Evolutionary conservation across 179 eudicot species (phyloP).

Genomic region (Silene noctiflora): DNA sequence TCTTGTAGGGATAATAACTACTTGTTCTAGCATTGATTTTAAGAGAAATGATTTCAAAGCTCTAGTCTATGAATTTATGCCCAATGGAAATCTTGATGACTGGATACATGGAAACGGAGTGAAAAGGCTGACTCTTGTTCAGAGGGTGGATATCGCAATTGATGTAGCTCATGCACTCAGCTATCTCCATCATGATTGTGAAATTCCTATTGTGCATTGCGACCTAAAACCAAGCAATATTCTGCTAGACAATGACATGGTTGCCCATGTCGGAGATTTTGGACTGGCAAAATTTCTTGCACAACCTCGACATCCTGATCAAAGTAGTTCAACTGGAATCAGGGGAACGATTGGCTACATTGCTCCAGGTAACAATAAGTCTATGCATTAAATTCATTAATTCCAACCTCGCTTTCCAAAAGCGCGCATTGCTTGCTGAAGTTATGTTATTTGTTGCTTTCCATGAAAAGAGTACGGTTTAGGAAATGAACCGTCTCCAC

Average conservation of each 20-base stretch:
- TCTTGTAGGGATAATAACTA: background rate
- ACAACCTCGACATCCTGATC: background rate
- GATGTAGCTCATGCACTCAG: background rate
- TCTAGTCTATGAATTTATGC: no score
- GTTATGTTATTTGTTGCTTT: background rate
- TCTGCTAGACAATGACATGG: slow-evolving; percentile 11
- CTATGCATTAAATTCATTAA: no score
- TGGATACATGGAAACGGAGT: background rate
- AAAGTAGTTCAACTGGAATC: slow-evolving; percentile 2
- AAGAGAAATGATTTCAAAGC: slow-evolving; percentile 5
- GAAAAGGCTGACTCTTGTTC: background rate
- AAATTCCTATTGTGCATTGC: slow-evolving; percentile 1
- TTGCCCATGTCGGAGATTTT: slow-evolving; percentile 13
- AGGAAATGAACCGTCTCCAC: slow-evolving; percentile 14
- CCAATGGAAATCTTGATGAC: slow-evolving; percentile 6
- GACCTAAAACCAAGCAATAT: slow-evolving; percentile 15
- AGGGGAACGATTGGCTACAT: slow-evolving; percentile 5
- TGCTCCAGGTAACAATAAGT: slow-evolving; percentile 12
- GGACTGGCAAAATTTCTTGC: slow-evolving; percentile 7
- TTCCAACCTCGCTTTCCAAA: no score
- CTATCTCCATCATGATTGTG: slow-evolving; percentile 6
- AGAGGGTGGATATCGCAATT: background rate
- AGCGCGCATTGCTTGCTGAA: no score
- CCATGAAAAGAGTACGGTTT: slow-evolving; percentile 23
- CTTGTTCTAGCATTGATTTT: slow-evolving; percentile 10